A percentile compares a stretch with the other conserved stretches of the same genome.
These are phyloP conservation scores for Astrocystis sublimbata DNA, from an alignment of 495 filamentous ascomycete species.

Conservation along the genomic window DNA sequence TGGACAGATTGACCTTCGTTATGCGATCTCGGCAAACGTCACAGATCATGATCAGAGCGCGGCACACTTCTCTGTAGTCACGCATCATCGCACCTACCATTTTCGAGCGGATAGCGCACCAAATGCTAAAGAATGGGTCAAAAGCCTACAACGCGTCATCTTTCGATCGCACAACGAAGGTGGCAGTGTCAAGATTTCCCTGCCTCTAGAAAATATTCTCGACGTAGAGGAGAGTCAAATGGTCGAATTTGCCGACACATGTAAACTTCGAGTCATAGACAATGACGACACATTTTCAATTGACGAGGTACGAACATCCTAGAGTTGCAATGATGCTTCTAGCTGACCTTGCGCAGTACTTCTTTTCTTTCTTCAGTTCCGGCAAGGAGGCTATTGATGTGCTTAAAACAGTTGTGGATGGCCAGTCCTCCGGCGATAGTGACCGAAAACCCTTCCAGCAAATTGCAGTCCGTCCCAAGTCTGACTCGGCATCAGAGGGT, in stretches of 20 bases:
- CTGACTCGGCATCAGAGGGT: constrained; percentile 27
- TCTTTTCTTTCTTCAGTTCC: constrained; percentile 91
- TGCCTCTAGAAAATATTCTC: constrained; percentile 85
- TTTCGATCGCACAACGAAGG: constrained; percentile 96
- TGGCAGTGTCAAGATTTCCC: constrained; percentile 92
- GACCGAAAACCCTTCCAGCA: constrained; percentile 21
- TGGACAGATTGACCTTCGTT: constrained; percentile 89
- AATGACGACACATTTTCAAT: constrained; percentile 91
- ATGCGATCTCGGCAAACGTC: constrained; percentile 82
- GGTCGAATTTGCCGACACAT: constrained; percentile 88
- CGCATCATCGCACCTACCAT: constrained; percentile 78
- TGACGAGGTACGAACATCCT: constrained; percentile 70
- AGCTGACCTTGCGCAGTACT: constrained; percentile 64
- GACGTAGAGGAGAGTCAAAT: constrained; percentile 92
- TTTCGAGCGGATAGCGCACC: constrained; percentile 86
- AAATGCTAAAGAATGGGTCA: constrained; percentile 97
- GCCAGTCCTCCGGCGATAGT: constrained; percentile 41
- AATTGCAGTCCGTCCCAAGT: constrained; percentile 19
- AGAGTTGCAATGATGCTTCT: neutral
- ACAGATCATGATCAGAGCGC: constrained; percentile 73
- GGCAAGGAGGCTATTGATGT: constrained; percentile 83
- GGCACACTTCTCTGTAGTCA: constrained; percentile 75
- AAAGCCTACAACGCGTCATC: constrained; percentile 88
- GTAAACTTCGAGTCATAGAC: constrained; percentile 90
- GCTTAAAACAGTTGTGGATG: constrained; percentile 72